phyloP scores from a whole-genome alignment of 2,329 filamentous ascomycete genomes.

The Trichoderma atroviride region DNA sequence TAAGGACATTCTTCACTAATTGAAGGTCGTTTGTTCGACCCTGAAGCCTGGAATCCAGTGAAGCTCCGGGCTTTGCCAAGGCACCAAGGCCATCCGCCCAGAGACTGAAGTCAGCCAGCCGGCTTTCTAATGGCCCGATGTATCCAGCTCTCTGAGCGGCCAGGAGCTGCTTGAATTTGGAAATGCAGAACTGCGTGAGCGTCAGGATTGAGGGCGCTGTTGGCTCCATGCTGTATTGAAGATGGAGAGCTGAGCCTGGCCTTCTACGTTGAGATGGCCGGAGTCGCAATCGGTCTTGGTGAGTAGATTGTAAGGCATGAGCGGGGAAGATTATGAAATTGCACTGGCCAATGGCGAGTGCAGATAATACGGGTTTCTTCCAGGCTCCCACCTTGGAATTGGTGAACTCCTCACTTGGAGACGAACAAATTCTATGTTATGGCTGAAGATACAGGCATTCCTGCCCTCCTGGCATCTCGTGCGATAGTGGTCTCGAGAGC shows the following conservation, averaged over 20 bases:
- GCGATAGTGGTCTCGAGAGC: not conserved
- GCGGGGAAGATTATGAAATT: no score
- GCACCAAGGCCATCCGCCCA: slow-evolving; percentile 29
- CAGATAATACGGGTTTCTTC: no score
- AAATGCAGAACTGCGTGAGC: not conserved
- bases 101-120: slow-evolving; percentile 26
- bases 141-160: no score
- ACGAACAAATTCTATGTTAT: not conserved
- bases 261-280: no score
- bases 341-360: no score
- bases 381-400: no score
- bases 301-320: no score
- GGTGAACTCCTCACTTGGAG: no score
- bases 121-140: not conserved
- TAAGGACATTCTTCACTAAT: slow-evolving; percentile 18
- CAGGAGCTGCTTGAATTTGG: not conserved
- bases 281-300: no score
- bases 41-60: slow-evolving; percentile 17
- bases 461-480: not conserved
- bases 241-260: no score
- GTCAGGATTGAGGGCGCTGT: not conserved
- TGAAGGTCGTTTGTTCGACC: slow-evolving; percentile 12
- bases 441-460: not conserved
- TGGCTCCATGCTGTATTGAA: not conserved
- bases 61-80: slow-evolving; percentile 21